Evolutionary conservation across 2,329 filamentous ascomycete genomes (phyloP).

Genomic region (Parastagonospora nodorum): DNA sequence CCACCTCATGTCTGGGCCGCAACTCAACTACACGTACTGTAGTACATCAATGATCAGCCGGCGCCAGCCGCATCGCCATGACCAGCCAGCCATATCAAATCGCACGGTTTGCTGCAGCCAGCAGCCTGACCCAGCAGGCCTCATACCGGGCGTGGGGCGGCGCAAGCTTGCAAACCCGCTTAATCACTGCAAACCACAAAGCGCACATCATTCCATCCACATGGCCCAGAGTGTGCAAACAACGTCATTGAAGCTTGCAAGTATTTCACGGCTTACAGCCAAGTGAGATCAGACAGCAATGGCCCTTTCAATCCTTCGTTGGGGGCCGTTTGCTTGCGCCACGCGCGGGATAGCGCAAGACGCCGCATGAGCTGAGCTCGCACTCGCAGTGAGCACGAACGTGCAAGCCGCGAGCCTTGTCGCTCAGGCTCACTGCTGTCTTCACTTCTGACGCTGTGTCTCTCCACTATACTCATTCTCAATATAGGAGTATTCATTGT

Average conservation of each 20-base stretch:
- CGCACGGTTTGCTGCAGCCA: too few relatives aligned
- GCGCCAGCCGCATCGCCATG: too few relatives aligned
- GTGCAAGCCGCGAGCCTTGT: neutral
- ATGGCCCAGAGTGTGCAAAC: neutral
- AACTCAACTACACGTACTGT: too few relatives aligned
- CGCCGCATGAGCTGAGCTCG: neutral
- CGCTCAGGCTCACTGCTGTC: neutral
- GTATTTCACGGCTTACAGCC: neutral
- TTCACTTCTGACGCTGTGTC: neutral
- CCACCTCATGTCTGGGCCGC: too few relatives aligned
- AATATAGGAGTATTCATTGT: too few relatives aligned
- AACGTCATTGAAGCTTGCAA: neutral
- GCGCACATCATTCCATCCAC: neutral
- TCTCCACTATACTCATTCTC: neutral
- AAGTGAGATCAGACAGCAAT: neutral
- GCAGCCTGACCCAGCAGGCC: too few relatives aligned
- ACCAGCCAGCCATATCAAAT: too few relatives aligned
- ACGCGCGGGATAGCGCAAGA: neutral
- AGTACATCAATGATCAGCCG: too few relatives aligned
- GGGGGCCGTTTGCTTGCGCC: slow-evolving; percentile 2
- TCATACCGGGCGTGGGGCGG: neutral
- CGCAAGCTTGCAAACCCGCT: neutral
- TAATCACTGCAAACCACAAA: neutral
- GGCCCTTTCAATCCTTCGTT: neutral
- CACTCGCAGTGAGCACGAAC: neutral